These are phyloP conservation scores for Verticillium alfalfae DNA, from an alignment of 2,329 filamentous ascomycete genomes.

Conservation along the genomic window DNA sequence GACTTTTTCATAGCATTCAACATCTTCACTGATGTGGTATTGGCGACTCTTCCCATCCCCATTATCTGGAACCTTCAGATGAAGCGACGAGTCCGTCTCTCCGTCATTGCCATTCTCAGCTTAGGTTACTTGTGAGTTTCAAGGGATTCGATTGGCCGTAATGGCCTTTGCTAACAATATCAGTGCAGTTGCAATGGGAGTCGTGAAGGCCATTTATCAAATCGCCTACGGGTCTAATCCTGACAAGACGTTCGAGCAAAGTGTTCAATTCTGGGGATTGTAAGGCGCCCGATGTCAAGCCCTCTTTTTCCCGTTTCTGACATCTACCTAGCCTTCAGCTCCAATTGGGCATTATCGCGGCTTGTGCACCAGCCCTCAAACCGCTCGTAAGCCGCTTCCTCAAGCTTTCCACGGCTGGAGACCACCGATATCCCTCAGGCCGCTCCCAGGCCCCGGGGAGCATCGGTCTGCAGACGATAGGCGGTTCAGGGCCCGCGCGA, in stretches of 20 bases:
- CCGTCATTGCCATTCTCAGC: slow-evolving; percentile 32
- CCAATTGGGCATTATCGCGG: slow-evolving; percentile 19
- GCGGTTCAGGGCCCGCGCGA: background rate
- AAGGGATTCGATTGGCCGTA: background rate
- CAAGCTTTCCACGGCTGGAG: background rate
- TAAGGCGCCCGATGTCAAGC: background rate
- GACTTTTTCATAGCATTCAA: slow-evolving; percentile 21
- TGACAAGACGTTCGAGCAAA: background rate
- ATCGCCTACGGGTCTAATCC: slow-evolving; percentile 21
- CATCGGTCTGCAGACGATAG: background rate
- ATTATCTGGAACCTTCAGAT: slow-evolving; percentile 35
- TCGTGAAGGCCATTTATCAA: slow-evolving; percentile 31
- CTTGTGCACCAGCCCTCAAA: slow-evolving; percentile 18
- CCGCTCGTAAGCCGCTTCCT: slow-evolving; percentile 14
- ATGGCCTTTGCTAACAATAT: rapidly evolving
- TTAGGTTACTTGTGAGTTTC: slow-evolving; percentile 31
- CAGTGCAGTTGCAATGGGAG: slow-evolving; percentile 31
- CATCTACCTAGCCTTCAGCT: slow-evolving; percentile 15
- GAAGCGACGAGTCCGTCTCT: slow-evolving; percentile 27
- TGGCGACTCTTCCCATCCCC: slow-evolving; percentile 33
- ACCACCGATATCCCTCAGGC: background rate
- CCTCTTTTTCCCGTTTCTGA: background rate
- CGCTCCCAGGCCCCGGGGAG: background rate
- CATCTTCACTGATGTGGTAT: slow-evolving; percentile 36
- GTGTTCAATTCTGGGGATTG: background rate